These are phyloP conservation scores for Silybum marianum DNA, from an alignment of 129 eudicot genomes.

Conservation along the genomic window DNA sequence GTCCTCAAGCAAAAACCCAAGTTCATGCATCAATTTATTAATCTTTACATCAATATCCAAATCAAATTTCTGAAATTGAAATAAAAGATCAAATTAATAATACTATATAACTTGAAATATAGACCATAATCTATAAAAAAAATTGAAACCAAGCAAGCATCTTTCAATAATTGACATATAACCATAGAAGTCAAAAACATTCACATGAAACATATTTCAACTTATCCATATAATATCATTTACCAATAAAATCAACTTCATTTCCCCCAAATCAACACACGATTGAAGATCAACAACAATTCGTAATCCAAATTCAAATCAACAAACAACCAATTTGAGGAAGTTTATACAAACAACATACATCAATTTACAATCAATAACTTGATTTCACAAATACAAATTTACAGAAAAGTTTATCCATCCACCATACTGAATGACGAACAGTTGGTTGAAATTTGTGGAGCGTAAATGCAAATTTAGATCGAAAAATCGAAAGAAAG, in stretches of 20 bases:
- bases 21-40: slow-evolving; percentile 79
- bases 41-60: slow-evolving; percentile 78
- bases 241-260: too few species aligned
- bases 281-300: too few species aligned
- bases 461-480: background rate
- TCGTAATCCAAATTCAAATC: background rate
- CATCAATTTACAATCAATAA: background rate
- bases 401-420: background rate
- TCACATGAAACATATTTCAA: too few species aligned
- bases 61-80: slow-evolving; percentile 10
- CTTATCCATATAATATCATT: too few species aligned
- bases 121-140: background rate
- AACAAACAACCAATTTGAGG: background rate
- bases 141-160: slow-evolving; percentile 2
- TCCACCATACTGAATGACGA: slow-evolving; percentile 20
- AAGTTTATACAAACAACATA: background rate
- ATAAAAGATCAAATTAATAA: background rate
- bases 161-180: slow-evolving; percentile 11
- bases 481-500: background rate
- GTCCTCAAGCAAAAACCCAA: slow-evolving; percentile 83
- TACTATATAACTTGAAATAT: background rate
- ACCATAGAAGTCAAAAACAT: background rate
- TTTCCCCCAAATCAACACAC: too few species aligned
- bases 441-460: background rate
- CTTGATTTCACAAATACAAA: background rate